Evolutionary conservation across 2,329 filamentous ascomycete species (phyloP).

Genomic region (Aspergillus cejpii): DNA sequence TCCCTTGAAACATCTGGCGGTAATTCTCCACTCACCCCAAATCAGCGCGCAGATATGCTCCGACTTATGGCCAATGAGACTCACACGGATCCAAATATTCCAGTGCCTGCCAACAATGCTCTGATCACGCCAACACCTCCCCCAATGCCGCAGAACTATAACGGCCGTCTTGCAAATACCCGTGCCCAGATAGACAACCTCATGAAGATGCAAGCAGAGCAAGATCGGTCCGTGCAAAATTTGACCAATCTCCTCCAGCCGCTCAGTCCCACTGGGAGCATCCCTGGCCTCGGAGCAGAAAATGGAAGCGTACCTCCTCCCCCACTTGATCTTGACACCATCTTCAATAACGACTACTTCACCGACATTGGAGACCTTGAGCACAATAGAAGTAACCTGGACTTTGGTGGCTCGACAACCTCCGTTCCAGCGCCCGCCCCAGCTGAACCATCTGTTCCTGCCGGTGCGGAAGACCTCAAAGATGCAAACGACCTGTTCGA

Average conservation of each 20-base stretch:
- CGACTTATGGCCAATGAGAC: constrained; percentile 44
- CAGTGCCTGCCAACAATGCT: constrained; percentile 47
- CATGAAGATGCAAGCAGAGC: constrained; percentile 69
- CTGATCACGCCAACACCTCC: constrained; percentile 51
- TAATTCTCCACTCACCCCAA: constrained; percentile 39
- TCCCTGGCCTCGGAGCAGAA: constrained; percentile 58
- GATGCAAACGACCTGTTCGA: constrained; percentile 40
- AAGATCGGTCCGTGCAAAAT: constrained; percentile 68
- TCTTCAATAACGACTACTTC: constrained; percentile 54
- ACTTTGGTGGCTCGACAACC: constrained; percentile 18
- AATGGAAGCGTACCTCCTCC: constrained; percentile 38
- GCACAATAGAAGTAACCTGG: constrained; percentile 23
- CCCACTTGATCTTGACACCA: constrained; percentile 51
- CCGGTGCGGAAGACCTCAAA: constrained; percentile 21
- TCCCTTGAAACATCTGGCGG: constrained; percentile 41
- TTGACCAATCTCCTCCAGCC: constrained; percentile 69
- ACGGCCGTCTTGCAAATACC: constrained; percentile 53
- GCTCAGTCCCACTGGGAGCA: constrained; percentile 69
- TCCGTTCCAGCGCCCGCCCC: constrained; percentile 14
- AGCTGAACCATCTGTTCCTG: constrained; percentile 14
- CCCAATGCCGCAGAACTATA: constrained; percentile 47
- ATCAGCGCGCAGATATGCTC: constrained; percentile 45
- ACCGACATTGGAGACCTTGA: constrained; percentile 36
- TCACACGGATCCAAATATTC: constrained; percentile 37
- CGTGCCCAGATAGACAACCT: constrained; percentile 71